These are phyloP conservation scores for Aspergillus japonicus DNA, from an alignment of 2,329 filamentous ascomycete genomes.

Conservation along the genomic window DNA sequence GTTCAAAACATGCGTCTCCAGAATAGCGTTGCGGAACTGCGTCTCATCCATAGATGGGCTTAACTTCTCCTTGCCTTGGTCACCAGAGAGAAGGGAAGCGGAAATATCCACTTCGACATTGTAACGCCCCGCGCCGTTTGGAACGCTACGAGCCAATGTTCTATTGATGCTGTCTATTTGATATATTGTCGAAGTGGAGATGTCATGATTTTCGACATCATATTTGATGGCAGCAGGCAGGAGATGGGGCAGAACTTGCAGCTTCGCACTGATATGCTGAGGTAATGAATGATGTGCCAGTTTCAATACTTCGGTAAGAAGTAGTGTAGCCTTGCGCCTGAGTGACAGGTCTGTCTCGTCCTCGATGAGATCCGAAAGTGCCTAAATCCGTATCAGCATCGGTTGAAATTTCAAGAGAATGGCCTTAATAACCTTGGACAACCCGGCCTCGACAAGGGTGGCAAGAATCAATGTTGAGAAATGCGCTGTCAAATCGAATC, in stretches of 20 bases:
- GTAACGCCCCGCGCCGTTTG: conserved; percentile 41
- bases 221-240: conserved; percentile 75
- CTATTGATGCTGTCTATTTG: conserved; percentile 97
- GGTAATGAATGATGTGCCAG: conserved; percentile 84
- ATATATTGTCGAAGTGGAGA: conserved; percentile 87
- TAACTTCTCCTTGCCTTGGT: conserved; percentile 54
- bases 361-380: conserved; percentile 51
- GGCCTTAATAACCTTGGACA: conserved; percentile 52
- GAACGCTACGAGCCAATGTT: conserved; percentile 69
- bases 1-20: conserved; percentile 78
- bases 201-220: conserved; percentile 68
- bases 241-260: conserved; percentile 85
- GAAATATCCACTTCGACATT: conserved; percentile 48
- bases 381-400: conserved; percentile 32
- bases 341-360: conserved; percentile 54
- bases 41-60: conserved; percentile 63
- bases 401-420: neutral
- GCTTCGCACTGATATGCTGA: conserved; percentile 72
- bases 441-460: conserved; percentile 76
- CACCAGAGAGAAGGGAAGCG: conserved; percentile 39
- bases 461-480: conserved; percentile 88
- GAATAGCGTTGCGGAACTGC: conserved; percentile 60
- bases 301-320: conserved; percentile 89
- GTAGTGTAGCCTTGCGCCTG: conserved; percentile 82
- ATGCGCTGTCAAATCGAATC: conserved; percentile 79